These are phyloP conservation scores for Pyricularia pennisetigena DNA, from an alignment of 2,329 filamentous ascomycete genomes.

Conservation along the genomic window DNA sequence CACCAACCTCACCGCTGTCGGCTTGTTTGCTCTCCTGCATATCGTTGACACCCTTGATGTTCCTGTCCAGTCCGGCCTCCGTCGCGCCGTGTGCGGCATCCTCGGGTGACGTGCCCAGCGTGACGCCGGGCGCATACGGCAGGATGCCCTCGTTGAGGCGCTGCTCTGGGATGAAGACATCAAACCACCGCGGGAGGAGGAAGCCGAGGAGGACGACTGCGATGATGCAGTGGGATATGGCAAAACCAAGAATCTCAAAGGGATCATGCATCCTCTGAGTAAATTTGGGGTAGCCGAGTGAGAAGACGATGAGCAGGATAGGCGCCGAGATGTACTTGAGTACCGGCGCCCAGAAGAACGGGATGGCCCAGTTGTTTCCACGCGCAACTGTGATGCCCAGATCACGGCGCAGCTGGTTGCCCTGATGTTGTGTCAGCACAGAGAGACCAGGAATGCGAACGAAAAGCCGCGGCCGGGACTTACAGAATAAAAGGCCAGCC, in stretches of 20 bases:
- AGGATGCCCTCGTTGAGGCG: not conserved
- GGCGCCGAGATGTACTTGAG: conserved; percentile 1
- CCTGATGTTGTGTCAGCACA: not conserved
- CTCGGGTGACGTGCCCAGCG: not conserved
- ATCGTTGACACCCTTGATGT: not conserved
- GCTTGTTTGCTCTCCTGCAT: not conserved
- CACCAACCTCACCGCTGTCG: not conserved
- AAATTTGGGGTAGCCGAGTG: not conserved
- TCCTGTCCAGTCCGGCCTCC: not conserved
- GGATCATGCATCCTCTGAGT: not conserved
- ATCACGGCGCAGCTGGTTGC: not conserved
- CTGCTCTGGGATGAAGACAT: not conserved
- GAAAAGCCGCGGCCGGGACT: not conserved
- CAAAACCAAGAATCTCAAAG: not conserved
- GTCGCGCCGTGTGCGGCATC: not conserved
- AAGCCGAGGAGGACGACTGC: not conserved
- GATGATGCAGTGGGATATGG: not conserved
- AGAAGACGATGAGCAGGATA: not conserved
- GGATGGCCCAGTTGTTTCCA: not conserved
- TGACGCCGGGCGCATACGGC: not conserved
- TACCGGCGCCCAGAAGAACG: not conserved
- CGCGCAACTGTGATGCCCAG: not conserved
- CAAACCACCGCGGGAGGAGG: not conserved
- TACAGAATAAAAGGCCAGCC: not conserved
- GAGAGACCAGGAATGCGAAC: not conserved